Evolutionary conservation across 108 stramenopile species (phyloP).

Genomic region (Stephanodiscus minutulus): DNA sequence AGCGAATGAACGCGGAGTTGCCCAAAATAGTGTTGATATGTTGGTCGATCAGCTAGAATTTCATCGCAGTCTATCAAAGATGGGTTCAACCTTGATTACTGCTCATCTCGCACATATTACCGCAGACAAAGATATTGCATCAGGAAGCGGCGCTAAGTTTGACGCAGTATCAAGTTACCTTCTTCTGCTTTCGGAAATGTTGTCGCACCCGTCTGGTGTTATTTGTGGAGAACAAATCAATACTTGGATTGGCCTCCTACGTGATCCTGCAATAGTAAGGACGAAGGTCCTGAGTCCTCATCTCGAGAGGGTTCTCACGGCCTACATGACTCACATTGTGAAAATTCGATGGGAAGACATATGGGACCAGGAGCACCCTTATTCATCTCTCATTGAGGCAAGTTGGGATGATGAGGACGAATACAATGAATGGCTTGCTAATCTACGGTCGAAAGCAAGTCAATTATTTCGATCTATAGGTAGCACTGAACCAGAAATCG

Average conservation of each 20-base stretch:
- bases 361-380: slow-evolving; percentile 71
- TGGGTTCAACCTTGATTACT: slow-evolving; percentile 67
- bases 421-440: slow-evolving; percentile 73
- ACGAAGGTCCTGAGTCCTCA: slow-evolving; percentile 64
- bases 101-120: slow-evolving; percentile 77
- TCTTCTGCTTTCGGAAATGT: slow-evolving; percentile 71
- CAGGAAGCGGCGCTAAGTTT: slow-evolving; percentile 44
- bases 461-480: slow-evolving; percentile 71
- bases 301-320: slow-evolving; percentile 51
- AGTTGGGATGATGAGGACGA: slow-evolving; percentile 86
- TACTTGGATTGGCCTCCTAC: slow-evolving; percentile 69
- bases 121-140: slow-evolving; percentile 60
- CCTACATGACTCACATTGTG: slow-evolving; percentile 72
- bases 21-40: slow-evolving; percentile 35
- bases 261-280: slow-evolving; percentile 79
- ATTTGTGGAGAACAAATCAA: slow-evolving; percentile 77
- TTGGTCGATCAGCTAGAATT: slow-evolving; percentile 73
- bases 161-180: slow-evolving; percentile 58
- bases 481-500: slow-evolving; percentile 65
- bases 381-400: slow-evolving; percentile 61
- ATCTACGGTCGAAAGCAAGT: slow-evolving; percentile 77
- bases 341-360: slow-evolving; percentile 84
- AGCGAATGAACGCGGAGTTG: slow-evolving; percentile 44
- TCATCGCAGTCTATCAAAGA: slow-evolving; percentile 67
- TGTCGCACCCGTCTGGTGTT: slow-evolving; percentile 76